These are phyloP conservation scores for Tilletia walkeri DNA, from an alignment of 1,284 basidiomycete genomes.

Conservation along the genomic window DNA sequence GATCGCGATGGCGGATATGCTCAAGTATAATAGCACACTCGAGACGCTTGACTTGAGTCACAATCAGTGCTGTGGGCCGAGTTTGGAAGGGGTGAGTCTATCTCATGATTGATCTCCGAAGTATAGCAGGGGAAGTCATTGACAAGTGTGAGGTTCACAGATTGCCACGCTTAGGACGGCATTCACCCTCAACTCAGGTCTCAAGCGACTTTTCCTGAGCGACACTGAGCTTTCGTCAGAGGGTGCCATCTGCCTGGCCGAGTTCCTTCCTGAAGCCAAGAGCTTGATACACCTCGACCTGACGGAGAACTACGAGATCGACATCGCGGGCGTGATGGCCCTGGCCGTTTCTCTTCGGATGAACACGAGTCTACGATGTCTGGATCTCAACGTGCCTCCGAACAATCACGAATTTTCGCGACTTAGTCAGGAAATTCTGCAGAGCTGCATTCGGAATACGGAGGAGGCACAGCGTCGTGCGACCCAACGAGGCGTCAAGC, in stretches of 20 bases:
- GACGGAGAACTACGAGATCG: constrained; percentile 62
- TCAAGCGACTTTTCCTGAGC: constrained; percentile 88
- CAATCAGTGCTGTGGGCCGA: constrained; percentile 88
- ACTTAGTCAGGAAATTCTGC: constrained; percentile 61
- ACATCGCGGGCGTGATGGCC: constrained; percentile 88
- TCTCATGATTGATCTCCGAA: background rate
- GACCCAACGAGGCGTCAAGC: constrained; percentile 34
- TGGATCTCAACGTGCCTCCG: constrained; percentile 85
- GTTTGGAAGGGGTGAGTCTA: constrained; percentile 71
- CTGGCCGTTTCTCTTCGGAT: constrained; percentile 76
- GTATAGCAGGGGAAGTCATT: background rate
- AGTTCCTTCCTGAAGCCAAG: constrained; percentile 87
- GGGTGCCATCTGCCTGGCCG: constrained; percentile 89
- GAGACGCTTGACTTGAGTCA: constrained; percentile 90
- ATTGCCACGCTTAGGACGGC: constrained; percentile 66
- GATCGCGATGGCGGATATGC: constrained; percentile 77
- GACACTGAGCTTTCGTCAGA: constrained; percentile 76
- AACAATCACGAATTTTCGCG: constrained; percentile 81
- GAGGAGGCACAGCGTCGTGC: constrained; percentile 41
- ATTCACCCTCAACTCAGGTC: constrained; percentile 85
- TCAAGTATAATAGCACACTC: constrained; percentile 91
- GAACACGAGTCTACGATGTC: constrained; percentile 81
- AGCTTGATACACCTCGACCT: constrained; percentile 76
- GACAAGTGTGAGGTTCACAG: background rate
- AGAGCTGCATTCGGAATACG: constrained; percentile 70